Percentiles rank a stretch among this genome's conserved stretches.
These are phyloP conservation scores for Floccularia luteovirens DNA, from an alignment of 768 basidiomycete species.

Conservation along the genomic window DNA sequence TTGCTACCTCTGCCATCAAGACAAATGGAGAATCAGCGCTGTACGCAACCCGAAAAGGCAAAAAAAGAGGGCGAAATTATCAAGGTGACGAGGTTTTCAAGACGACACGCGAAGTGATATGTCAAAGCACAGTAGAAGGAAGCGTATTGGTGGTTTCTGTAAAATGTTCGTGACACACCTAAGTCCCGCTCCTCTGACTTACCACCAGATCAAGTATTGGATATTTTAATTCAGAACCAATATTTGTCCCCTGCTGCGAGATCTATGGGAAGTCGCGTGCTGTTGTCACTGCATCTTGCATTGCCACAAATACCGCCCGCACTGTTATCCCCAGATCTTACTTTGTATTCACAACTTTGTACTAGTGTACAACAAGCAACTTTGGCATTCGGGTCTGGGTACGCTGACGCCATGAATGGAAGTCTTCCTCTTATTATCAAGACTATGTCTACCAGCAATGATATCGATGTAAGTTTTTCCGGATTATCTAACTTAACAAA, in stretches of 20 bases:
- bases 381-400: slow-evolving; percentile 45
- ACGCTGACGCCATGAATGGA: slow-evolving; percentile 52
- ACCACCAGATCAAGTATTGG: slow-evolving; percentile 34
- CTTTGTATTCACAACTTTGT: slow-evolving; percentile 41
- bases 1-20: slow-evolving; percentile 30
- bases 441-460: slow-evolving; percentile 19
- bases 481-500: not conserved
- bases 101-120: slow-evolving; percentile 35
- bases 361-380: slow-evolving; percentile 30
- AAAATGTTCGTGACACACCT: slow-evolving; percentile 41
- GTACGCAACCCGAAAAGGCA: slow-evolving; percentile 42
- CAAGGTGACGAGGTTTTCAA: slow-evolving; percentile 74
- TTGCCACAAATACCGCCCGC: slow-evolving; percentile 50
- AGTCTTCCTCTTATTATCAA: slow-evolving; percentile 49
- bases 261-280: slow-evolving; percentile 51
- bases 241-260: slow-evolving; percentile 44
- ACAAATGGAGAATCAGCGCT: slow-evolving; percentile 11
- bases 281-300: slow-evolving; percentile 49
- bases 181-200: slow-evolving; percentile 2
- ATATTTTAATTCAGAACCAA: slow-evolving; percentile 37
- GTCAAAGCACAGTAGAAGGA: slow-evolving; percentile 41
- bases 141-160: slow-evolving; percentile 45
- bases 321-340: slow-evolving; percentile 47
- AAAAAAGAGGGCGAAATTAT: slow-evolving; percentile 62
- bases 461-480: slow-evolving; percentile 18